A percentile compares a stretch with the other conserved stretches of the same genome.
Conservation (phyloP, 495 filamentous ascomycete species). For the Lentithecium fluviatile region DNA sequence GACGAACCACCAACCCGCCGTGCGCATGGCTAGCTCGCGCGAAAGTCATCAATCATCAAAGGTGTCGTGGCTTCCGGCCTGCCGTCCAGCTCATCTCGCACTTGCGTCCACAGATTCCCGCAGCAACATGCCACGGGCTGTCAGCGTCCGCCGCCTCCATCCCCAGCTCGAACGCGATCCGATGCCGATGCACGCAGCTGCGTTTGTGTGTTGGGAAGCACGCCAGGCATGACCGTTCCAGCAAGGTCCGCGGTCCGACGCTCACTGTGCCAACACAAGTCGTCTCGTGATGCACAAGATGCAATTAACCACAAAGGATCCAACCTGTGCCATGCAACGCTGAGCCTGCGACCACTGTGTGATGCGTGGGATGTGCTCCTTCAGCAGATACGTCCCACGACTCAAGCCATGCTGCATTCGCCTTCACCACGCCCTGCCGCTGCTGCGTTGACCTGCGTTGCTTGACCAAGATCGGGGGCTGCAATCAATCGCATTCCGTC, state of each 20-base stretch:
- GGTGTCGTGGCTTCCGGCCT: slow-evolving; percentile 11
- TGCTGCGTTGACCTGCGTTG: background rate
- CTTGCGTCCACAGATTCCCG: background rate
- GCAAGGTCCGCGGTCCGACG: slow-evolving; percentile 13
- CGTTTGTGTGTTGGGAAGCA: too few relatives aligned
- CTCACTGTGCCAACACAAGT: slow-evolving; percentile 2
- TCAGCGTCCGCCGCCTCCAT: slow-evolving; percentile 11
- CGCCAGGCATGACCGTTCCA: background rate
- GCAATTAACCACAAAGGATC: slow-evolving; percentile 11
- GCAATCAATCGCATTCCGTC: background rate
- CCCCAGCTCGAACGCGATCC: background rate
- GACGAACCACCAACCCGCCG: background rate
- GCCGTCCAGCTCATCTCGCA: slow-evolving; percentile 2
- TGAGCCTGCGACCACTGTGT: background rate
- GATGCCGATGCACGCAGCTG: slow-evolving; percentile 2
- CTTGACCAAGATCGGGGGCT: slow-evolving; percentile 15
- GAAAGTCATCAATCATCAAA: slow-evolving; percentile 8
- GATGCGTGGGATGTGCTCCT: slow-evolving; percentile 20
- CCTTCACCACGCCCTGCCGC: background rate
- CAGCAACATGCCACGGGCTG: background rate
- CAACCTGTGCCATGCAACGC: background rate
- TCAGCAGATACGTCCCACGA: slow-evolving; percentile 3
- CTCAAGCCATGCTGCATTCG: slow-evolving; percentile 8
- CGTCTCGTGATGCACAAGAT: slow-evolving; percentile 29
- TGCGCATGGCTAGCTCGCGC: background rate